Evolutionary conservation across 257 asterid species (phyloP).

Genomic region (Jasminum sambac): DNA sequence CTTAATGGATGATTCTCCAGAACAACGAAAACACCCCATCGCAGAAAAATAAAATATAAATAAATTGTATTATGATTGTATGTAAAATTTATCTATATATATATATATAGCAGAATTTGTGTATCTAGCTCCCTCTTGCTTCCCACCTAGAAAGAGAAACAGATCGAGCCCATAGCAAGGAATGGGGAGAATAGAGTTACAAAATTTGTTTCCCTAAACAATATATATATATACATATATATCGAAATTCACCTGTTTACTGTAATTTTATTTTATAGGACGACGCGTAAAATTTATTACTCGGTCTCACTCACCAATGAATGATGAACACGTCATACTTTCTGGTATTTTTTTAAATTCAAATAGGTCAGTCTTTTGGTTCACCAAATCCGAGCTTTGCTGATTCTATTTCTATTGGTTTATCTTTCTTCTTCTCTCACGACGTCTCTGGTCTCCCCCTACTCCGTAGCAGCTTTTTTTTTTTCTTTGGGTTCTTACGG

Average conservation of each 20-base stretch:
- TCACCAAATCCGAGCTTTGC: neutral
- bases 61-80: neutral
- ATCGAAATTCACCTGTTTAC: neutral
- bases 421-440: neutral
- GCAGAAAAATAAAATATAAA: neutral
- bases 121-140: constrained; percentile 11
- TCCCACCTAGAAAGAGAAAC: constrained; percentile 24
- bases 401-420: neutral
- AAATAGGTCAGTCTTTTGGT: neutral
- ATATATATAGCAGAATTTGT: neutral
- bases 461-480: too few species aligned
- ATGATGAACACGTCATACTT: neutral
- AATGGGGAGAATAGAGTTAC: constrained; percentile 14
- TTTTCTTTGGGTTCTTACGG: too few species aligned
- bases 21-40: constrained; percentile 80
- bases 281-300: neutral
- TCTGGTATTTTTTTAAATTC: neutral
- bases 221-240: too few species aligned
- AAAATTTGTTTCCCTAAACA: neutral
- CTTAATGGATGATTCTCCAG: constrained; percentile 59
- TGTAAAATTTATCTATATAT: neutral
- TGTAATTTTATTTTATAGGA: neutral
- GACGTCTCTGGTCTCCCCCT: too few species aligned
- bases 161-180: constrained; percentile 22
- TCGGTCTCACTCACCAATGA: neutral